Evolutionary conservation across 768 basidiomycete species (phyloP).

Genomic region (Tulasnella sp.): DNA sequence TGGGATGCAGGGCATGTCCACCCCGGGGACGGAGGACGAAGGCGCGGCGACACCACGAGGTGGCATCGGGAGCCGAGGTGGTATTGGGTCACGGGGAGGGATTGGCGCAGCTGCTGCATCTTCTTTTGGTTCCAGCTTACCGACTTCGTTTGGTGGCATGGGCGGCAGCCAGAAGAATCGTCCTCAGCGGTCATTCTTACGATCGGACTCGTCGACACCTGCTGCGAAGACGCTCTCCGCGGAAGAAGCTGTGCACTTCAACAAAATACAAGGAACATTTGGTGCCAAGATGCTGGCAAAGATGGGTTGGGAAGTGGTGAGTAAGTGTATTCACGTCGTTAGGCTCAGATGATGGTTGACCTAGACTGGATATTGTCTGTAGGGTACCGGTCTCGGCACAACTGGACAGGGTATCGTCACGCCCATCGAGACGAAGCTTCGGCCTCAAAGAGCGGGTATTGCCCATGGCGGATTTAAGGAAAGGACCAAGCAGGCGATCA

Average conservation of each 20-base stretch:
- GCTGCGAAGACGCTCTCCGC: conserved; percentile 48
- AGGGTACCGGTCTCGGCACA: conserved; percentile 65
- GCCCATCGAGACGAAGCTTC: conserved; percentile 78
- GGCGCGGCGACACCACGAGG: conserved; percentile 1
- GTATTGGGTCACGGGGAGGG: conserved; percentile 26
- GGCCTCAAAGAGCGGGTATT: conserved; percentile 77
- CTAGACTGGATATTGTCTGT: neutral
- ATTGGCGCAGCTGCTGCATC: conserved; percentile 21
- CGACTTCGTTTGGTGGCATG: conserved; percentile 39
- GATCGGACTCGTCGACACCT: conserved; percentile 21
- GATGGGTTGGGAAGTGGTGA: conserved; percentile 87
- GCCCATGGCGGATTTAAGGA: conserved; percentile 85
- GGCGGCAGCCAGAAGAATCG: conserved; percentile 32
- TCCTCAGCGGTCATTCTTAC: conserved; percentile 49
- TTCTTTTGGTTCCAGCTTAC: conserved; percentile 28
- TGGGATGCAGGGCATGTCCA: conserved; percentile 7
- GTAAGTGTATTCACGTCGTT: neutral
- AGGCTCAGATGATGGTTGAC: neutral
- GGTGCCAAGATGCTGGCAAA: conserved; percentile 89
- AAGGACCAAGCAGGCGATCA: conserved; percentile 77
- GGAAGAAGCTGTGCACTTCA: conserved; percentile 75
- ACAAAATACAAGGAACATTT: conserved; percentile 66
- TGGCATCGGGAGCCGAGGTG: conserved; percentile 27
- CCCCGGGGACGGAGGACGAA: conserved; percentile 14
- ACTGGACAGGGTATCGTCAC: conserved; percentile 78